Evolutionary conservation across 108 stramenopile species (phyloP), one percentile per base, ranked within the genome.

Genomic region (Mediolabrus comicus): DNA sequence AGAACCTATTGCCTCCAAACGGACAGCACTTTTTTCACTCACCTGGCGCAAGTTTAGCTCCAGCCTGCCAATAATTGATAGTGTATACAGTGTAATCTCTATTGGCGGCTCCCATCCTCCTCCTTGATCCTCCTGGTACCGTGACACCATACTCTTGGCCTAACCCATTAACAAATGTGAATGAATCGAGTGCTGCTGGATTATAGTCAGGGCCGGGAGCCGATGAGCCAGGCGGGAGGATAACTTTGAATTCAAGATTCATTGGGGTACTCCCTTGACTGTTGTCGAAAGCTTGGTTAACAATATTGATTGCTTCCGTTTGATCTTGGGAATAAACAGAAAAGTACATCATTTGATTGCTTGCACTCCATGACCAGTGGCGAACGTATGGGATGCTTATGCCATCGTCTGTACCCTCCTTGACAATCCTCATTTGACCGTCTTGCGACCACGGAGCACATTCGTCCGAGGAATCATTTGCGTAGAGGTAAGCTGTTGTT

Each of bases 61-160:
- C 59, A 11, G 3, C 25, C 12, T 26, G 35, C 11, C 22, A 36
- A 41, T 53, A 69, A 35, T 69, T 69, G 3, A 61, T 32, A 12
- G 67, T 74, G 14, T 57, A 72, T 5, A 72, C 65, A 31, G 65
- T 72, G 31, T 16, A 72, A 41, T 72, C 71, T 17, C 71, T 24
- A 55, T 30, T 59, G 9, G 27, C 10, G 19, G 14, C 13, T 4
- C 71, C 71, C 30, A 72, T 25, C 24, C 66, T 35, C 26, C 65
- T 57, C 13, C 71, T 67, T 24, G 65, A 65, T 10, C 26, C 9
- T 24, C 71, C 65, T 9, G 65, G 33, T 16, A 24, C 36, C 1
- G 5, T 12, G 13, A 51, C 26, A 3, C 22, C 25, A 17, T 71
- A 65, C 13, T 71, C 69, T 14, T 53, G 10, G 1, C 62, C 69